phyloP scores from a whole-genome alignment of 2,329 filamentous ascomycete species.

The Corinectria fuckeliana region DNA sequence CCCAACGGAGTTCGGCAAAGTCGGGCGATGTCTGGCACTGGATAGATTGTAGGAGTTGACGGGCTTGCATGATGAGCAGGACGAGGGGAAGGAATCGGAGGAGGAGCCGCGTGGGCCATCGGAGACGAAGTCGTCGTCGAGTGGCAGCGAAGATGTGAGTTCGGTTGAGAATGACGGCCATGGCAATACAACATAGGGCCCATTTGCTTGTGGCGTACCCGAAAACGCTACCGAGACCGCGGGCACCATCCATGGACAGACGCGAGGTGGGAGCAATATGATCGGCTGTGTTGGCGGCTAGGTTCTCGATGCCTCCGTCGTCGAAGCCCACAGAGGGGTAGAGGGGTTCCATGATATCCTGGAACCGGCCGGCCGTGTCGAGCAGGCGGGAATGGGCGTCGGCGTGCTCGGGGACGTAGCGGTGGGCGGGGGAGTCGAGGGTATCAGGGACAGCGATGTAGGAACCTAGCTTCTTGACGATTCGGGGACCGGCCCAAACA shows the following conservation, averaged over 20 bases:
- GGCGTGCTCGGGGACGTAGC: conserved; percentile 27
- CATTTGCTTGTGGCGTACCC: conserved; percentile 91
- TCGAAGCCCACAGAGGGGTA: conserved; percentile 16
- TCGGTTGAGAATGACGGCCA: conserved; percentile 87
- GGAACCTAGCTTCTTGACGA: conserved; percentile 72
- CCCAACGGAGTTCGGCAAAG: conserved; percentile 74
- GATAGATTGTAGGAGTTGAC: conserved; percentile 78
- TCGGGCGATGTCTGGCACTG: conserved; percentile 87
- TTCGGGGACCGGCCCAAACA: conserved; percentile 71
- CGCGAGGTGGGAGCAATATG: conserved; percentile 44
- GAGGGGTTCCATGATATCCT: conserved; percentile 41
- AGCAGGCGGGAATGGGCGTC: conserved; percentile 29
- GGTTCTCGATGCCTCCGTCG: conserved; percentile 16
- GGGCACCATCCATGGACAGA: conserved; percentile 64
- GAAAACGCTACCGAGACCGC: conserved; percentile 84
- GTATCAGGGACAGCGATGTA: conserved; percentile 66
- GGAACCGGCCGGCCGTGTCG: conserved; percentile 34
- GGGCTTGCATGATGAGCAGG: conserved; percentile 72
- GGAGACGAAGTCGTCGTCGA: conserved; percentile 76
- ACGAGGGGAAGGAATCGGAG: conserved; percentile 75
- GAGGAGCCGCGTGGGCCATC: conserved; percentile 73
- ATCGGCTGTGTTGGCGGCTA: conserved; percentile 22
- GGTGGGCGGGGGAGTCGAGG: conserved; percentile 59
- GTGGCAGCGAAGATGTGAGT: conserved; percentile 94
- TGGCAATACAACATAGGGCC: conserved; percentile 86